These are phyloP conservation scores for Sugiyamaella qingdaonensis DNA, from an alignment of 805 yeast genomes.

Conservation along the genomic window DNA sequence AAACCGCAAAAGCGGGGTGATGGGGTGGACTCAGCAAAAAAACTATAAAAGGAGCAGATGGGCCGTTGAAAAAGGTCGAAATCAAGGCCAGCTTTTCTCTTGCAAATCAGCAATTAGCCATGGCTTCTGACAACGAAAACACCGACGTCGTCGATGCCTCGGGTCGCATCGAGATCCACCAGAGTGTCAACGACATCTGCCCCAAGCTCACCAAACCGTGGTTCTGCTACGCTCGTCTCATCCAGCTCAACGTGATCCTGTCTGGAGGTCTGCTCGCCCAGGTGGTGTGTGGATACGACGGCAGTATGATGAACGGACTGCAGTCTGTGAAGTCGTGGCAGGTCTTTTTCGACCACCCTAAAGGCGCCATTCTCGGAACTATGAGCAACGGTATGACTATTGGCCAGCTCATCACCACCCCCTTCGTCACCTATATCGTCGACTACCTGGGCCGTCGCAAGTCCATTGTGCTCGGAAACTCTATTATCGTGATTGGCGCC, in stretches of 20 bases:
- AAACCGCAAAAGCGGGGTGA: not conserved
- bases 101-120: not conserved
- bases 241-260: conserved; percentile 1
- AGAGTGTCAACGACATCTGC: conserved; percentile 4
- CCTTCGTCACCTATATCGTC: conserved; percentile 57
- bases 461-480: conserved; percentile 50
- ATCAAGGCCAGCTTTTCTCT: no score
- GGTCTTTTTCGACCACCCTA: conserved; percentile 13
- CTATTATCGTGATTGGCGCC: conserved; percentile 56
- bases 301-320: conserved; percentile 15
- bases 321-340: conserved; percentile 21
- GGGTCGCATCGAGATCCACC: not conserved
- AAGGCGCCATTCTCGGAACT: conserved; percentile 14
- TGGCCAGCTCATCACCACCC: conserved; percentile 59
- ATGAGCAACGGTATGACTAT: conserved; percentile 56
- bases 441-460: conserved; percentile 50
- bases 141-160: not conserved
- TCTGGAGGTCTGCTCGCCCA: conserved; percentile 8
- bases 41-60: not conserved
- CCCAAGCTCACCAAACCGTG: conserved; percentile 6
- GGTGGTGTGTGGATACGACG: conserved; percentile 17
- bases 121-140: not conserved
- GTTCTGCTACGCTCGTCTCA: conserved; percentile 1
- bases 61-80: not conserved
- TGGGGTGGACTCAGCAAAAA: not conserved